phyloP scores from a whole-genome alignment of 805 yeast genomes.

The Suhomyces sp. region DNA sequence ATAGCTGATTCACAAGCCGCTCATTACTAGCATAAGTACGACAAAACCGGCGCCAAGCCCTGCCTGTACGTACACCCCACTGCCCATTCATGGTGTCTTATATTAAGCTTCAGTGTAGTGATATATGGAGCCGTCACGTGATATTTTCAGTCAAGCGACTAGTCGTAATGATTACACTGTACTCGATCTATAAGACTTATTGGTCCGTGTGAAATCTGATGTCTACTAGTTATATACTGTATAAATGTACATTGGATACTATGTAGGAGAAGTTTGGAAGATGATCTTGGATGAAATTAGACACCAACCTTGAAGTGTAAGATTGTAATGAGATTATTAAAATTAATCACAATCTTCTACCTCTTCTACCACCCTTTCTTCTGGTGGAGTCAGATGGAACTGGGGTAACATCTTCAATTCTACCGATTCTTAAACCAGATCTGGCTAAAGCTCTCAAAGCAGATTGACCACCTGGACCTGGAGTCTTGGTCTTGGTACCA shows the following conservation, averaged over 20 bases:
- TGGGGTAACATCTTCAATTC: constrained; percentile 99
- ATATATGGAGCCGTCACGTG: background rate
- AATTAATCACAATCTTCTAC: constrained; percentile 89
- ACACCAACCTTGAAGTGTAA: background rate
- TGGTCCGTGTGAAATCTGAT: background rate
- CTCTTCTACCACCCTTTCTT: constrained; percentile 99
- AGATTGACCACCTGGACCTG: constrained; percentile 99
- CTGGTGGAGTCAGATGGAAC: constrained; percentile 99
- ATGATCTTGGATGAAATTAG: background rate
- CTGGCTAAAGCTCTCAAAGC: constrained; percentile 99
- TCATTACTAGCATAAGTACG: background rate
- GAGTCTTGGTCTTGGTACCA: constrained; percentile 99
- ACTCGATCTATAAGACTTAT: background rate
- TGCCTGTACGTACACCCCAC: background rate
- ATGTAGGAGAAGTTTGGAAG: constrained; percentile 1
- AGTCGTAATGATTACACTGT: background rate
- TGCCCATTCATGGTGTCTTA: background rate
- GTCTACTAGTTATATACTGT: constrained; percentile 1
- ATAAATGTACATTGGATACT: constrained; percentile 7
- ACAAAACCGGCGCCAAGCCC: background rate
- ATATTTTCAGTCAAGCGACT: background rate
- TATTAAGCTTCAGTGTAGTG: background rate
- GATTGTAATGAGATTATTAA: constrained; percentile 4
- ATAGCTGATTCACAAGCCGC: background rate
- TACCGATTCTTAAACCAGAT: constrained; percentile 99